Conservation (phyloP, 371 early-diverging fungal species). For the Syncephalastrum racemosum region DNA sequence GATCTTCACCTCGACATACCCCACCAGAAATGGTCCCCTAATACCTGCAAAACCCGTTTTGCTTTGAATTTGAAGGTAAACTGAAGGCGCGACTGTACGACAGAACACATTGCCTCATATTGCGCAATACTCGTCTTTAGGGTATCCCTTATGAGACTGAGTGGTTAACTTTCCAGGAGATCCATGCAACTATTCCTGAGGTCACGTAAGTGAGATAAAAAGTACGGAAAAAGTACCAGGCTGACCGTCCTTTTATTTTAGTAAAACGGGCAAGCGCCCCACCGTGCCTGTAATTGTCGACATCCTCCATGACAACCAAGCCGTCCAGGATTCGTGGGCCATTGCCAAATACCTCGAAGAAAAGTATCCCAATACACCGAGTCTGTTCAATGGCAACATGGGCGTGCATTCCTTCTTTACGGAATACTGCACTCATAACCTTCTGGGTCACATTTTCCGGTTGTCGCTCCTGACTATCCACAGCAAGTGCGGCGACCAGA, state of each 20-base stretch:
- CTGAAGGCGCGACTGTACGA: not conserved
- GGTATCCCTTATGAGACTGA: slow-evolving; percentile 18
- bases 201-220: slow-evolving; percentile 12
- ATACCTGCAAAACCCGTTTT: slow-evolving; percentile 23
- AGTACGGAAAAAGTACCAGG: not conserved
- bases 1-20: slow-evolving; percentile 13
- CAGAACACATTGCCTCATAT: not conserved
- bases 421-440: slow-evolving; percentile 11
- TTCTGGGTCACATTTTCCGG: slow-evolving; percentile 19
- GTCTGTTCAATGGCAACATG: slow-evolving; percentile 16
- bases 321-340: slow-evolving; percentile 22
- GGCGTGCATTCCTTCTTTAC: slow-evolving; percentile 20
- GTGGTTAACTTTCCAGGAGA: slow-evolving; percentile 10
- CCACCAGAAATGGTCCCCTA: slow-evolving; percentile 16
- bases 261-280: slow-evolving; percentile 9
- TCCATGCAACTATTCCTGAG: slow-evolving; percentile 8
- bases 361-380: slow-evolving; percentile 16
- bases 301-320: slow-evolving; percentile 9
- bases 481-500: not conserved
- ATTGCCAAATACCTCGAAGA: slow-evolving; percentile 24
- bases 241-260: not conserved
- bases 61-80: slow-evolving; percentile 23
- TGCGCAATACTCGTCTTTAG: not conserved
- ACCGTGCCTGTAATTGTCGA: slow-evolving; percentile 24
- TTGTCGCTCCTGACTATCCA: slow-evolving; percentile 9